A percentile compares a stretch with the other conserved stretches of the same genome.
These are phyloP conservation scores for Salix viminalis DNA, from an alignment of 345 rosid genomes.

Conservation along the genomic window DNA sequence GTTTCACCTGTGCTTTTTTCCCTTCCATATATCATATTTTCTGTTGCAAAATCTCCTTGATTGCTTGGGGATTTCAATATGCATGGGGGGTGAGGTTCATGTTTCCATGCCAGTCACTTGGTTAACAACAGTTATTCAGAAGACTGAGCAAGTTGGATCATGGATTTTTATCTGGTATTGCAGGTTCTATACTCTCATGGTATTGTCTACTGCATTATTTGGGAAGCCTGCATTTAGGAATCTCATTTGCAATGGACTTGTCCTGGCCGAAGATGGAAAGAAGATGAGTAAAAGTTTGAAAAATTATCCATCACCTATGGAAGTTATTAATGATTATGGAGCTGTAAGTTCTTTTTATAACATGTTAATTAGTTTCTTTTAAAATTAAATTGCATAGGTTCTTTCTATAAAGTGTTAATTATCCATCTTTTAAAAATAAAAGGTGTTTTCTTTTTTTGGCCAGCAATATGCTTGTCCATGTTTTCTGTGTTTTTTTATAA, in stretches of 20 bases:
- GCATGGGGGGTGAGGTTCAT: neutral
- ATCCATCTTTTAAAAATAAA: neutral
- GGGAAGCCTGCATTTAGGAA: slow-evolving; percentile 92
- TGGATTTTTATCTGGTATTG: slow-evolving; percentile 1
- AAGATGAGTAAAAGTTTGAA: slow-evolving; percentile 90
- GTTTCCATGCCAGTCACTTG: neutral
- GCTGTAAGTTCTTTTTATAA: slow-evolving; percentile 58
- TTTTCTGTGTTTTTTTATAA: neutral
- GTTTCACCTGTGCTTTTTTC: too few relatives aligned
- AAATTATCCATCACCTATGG: slow-evolving; percentile 89
- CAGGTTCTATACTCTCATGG: slow-evolving; percentile 99
- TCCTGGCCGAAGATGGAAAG: slow-evolving; percentile 95
- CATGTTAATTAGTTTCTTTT: too few relatives aligned
- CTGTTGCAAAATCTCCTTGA: too few relatives aligned
- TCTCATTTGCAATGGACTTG: slow-evolving; percentile 96
- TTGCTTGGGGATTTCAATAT: too few relatives aligned
- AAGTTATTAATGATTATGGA: slow-evolving; percentile 85
- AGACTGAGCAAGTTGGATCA: neutral
- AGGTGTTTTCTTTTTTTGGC: neutral
- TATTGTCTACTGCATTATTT: slow-evolving; percentile 91
- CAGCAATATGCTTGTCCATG: neutral
- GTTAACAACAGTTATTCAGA: neutral
- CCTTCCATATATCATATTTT: too few relatives aligned
- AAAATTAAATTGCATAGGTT: too few relatives aligned
- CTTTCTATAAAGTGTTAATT: too few relatives aligned